phyloP scores from a whole-genome alignment of 2,329 filamentous ascomycete species.

The Trichoderma endophyticum region DNA sequence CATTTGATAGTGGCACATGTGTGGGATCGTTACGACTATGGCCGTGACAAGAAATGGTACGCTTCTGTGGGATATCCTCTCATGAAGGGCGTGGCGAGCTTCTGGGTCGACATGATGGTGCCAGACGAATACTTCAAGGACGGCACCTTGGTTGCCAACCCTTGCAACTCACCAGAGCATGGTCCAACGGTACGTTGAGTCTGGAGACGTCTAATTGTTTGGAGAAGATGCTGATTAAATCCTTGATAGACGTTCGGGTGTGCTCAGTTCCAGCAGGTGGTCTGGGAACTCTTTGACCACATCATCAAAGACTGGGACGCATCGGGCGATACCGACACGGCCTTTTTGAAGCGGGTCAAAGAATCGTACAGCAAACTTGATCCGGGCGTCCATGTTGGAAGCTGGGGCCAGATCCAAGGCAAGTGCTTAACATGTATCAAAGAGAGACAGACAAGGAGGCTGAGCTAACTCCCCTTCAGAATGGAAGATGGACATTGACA shows the following conservation, averaged over 20 bases:
- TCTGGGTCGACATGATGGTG: constrained; percentile 55
- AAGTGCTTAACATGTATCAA: constrained; percentile 23
- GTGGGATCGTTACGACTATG: constrained; percentile 55
- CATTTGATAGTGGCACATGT: constrained; percentile 47
- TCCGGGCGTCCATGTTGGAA: constrained; percentile 13
- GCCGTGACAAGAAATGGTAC: constrained; percentile 46
- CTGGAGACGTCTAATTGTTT: rapidly evolving
- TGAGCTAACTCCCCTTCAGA: background rate
- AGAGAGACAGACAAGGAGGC: background rate
- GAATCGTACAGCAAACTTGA: background rate
- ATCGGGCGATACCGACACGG: constrained; percentile 26
- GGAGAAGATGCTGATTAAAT: background rate
- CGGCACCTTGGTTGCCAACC: constrained; percentile 52
- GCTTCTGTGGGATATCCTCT: constrained; percentile 48
- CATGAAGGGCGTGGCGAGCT: constrained; percentile 50
- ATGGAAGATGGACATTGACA: constrained; percentile 17
- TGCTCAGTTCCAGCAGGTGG: constrained; percentile 51
- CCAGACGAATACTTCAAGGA: constrained; percentile 49
- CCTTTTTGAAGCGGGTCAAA: constrained; percentile 35
- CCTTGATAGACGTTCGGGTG: constrained; percentile 45
- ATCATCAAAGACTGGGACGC: constrained; percentile 30
- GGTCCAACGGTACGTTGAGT: constrained; percentile 38
- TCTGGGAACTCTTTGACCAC: constrained; percentile 42
- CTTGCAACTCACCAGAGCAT: constrained; percentile 57
- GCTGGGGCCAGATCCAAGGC: constrained; percentile 23